Conservation (phyloP, 768 basidiomycete species). For the Panellus pusillus region DNA sequence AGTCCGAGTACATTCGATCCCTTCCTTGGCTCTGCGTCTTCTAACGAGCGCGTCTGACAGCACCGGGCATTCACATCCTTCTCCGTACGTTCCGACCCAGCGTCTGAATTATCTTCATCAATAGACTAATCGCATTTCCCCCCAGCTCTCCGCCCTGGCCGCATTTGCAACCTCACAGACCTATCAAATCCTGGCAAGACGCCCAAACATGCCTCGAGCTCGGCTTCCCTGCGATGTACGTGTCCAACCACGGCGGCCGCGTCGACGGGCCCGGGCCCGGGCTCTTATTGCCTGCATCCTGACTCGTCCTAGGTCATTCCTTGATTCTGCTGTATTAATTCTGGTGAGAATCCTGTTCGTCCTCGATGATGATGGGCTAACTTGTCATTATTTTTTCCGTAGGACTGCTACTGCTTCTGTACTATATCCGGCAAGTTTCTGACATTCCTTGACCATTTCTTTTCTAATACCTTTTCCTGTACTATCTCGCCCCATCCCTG, state of each 20-base stretch:
- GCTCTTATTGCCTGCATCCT: no score
- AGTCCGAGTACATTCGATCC: constrained; percentile 9
- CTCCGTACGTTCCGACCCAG: constrained; percentile 7
- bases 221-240: constrained; percentile 39
- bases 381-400: no score
- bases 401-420: no score
- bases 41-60: constrained; percentile 5
- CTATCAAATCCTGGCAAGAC: constrained; percentile 32
- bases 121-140: neutral
- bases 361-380: no score
- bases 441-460: no score
- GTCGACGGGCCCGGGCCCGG: no score
- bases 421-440: no score
- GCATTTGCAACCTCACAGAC: constrained; percentile 27
- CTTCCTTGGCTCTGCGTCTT: neutral
- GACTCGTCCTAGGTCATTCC: no score
- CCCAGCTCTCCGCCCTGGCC: constrained; percentile 19
- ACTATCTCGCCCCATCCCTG: no score
- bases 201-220: constrained; percentile 34
- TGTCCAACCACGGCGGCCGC: constrained; percentile 41
- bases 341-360: no score
- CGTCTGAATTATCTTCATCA: neutral
- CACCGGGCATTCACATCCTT: constrained; percentile 26
- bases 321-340: no score
- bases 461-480: no score